Percentiles rank a stretch among this genome's conserved stretches.
These are phyloP conservation scores for Coccomyxa subellipsoidea DNA, from an alignment of 163 green algal species.

Conservation along the genomic window DNA sequence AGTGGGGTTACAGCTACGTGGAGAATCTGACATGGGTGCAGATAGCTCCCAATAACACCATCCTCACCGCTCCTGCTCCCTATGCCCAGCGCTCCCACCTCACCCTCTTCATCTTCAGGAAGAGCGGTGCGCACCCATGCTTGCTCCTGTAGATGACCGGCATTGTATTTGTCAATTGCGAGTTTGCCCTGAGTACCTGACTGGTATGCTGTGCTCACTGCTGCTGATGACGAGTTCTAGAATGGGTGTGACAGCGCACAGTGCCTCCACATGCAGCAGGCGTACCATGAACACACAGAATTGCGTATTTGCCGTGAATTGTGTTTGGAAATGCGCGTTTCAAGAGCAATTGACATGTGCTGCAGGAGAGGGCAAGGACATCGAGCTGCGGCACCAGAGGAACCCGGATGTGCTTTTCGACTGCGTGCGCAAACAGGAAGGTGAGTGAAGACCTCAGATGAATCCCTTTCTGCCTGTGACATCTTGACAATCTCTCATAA, in stretches of 20 bases:
- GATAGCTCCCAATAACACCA: slow-evolving; percentile 63
- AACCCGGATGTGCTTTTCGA: slow-evolving; percentile 88
- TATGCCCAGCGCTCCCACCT: slow-evolving; percentile 61
- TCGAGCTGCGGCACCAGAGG: slow-evolving; percentile 90
- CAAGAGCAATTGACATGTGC: not conserved
- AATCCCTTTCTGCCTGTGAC: not conserved
- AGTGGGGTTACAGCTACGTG: slow-evolving; percentile 79
- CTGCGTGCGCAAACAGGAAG: slow-evolving; percentile 39
- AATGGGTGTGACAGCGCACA: not conserved
- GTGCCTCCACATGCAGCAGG: not conserved
- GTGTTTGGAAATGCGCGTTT: not conserved
- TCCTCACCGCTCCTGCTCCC: slow-evolving; percentile 38
- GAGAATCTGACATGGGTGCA: slow-evolving; percentile 95
- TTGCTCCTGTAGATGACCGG: not conserved
- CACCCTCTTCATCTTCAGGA: slow-evolving; percentile 90
- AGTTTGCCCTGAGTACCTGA: not conserved
- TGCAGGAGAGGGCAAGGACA: slow-evolving; percentile 57
- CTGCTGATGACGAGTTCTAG: not conserved
- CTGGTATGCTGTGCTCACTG: not conserved
- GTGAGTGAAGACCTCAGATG: not conserved
- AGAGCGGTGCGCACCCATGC: slow-evolving; percentile 39
- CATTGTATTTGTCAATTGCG: no score
- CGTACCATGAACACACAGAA: not conserved
- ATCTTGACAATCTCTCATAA: not conserved
- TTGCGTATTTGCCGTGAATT: not conserved